These are phyloP conservation scores for Entomortierella chlamydospora DNA, from an alignment of 192 early-diverging fungal species.

Conservation along the genomic window DNA sequence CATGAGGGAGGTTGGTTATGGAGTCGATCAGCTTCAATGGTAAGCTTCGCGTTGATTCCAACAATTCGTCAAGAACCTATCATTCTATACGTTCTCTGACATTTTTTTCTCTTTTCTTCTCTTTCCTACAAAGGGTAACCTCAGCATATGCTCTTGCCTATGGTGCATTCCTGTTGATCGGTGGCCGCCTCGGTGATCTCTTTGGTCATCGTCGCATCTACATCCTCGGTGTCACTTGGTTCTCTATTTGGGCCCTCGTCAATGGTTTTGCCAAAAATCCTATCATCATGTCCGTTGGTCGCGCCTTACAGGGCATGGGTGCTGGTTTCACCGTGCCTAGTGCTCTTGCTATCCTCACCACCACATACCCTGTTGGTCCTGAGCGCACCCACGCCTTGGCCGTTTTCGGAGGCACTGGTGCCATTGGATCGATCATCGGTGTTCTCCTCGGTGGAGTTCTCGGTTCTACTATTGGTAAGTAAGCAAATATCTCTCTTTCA, in stretches of 20 bases:
- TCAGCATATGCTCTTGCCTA: slow-evolving; percentile 51
- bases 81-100: too few relatives aligned
- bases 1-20: slow-evolving; percentile 12
- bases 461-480: slow-evolving; percentile 32
- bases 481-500: too few relatives aligned
- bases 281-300: slow-evolving; percentile 40
- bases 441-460: slow-evolving; percentile 48
- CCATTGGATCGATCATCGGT: slow-evolving; percentile 37
- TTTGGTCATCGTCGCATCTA: slow-evolving; percentile 52
- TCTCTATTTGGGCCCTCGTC: slow-evolving; percentile 42
- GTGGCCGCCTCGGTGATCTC: slow-evolving; percentile 50
- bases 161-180: slow-evolving; percentile 48
- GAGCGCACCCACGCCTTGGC: slow-evolving; percentile 36
- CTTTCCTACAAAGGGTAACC: too few relatives aligned
- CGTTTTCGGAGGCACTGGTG: slow-evolving; percentile 41
- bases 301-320: slow-evolving; percentile 50
- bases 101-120: too few relatives aligned
- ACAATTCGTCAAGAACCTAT: too few relatives aligned
- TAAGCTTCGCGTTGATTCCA: too few relatives aligned
- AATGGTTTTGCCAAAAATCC: slow-evolving; percentile 38
- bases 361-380: slow-evolving; percentile 39
- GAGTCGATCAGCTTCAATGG: slow-evolving; percentile 23
- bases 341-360: slow-evolving; percentile 50
- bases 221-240: slow-evolving; percentile 39
- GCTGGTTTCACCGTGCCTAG: slow-evolving; percentile 55